These are phyloP conservation scores for Penicillium sp. DNA, from an alignment of 2,329 filamentous ascomycete species.

Conservation along the genomic window DNA sequence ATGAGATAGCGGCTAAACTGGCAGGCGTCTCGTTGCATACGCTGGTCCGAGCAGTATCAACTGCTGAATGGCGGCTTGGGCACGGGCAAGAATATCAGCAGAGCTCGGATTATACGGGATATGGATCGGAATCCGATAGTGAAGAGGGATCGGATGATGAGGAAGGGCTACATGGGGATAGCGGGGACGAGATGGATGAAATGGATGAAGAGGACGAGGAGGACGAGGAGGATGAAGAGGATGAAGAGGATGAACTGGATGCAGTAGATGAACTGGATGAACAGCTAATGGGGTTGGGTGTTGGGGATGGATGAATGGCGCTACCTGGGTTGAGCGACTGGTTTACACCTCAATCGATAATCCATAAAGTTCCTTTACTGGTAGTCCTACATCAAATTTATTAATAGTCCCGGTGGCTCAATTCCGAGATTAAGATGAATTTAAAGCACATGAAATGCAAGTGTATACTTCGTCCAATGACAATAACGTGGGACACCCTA, in stretches of 20 bases:
- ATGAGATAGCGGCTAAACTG: slow-evolving; percentile 51
- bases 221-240: too few species aligned
- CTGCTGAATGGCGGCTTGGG: slow-evolving; percentile 49
- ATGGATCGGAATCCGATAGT: not conserved
- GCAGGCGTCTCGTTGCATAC: slow-evolving; percentile 52
- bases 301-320: not conserved
- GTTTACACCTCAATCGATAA: not conserved
- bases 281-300: slow-evolving; percentile 11
- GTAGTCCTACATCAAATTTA: not conserved
- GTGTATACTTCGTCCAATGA: not conserved
- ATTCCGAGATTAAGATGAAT: too few species aligned
- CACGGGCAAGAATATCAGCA: slow-evolving; percentile 38
- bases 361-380: not conserved
- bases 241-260: slow-evolving; percentile 6
- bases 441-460: not conserved
- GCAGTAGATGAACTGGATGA: slow-evolving; percentile 11
- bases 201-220: too few species aligned
- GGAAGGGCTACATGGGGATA: not conserved
- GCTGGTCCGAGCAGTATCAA: slow-evolving; percentile 52
- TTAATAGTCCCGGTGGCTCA: too few species aligned
- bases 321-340: not conserved
- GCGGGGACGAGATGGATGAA: slow-evolving; percentile 17
- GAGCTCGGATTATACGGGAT: slow-evolving; percentile 29
- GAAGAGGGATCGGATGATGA: slow-evolving; percentile 12
- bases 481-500: not conserved